These are phyloP conservation scores for Nicotiana rustica DNA, from an alignment of 305 asterid species.

Conservation along the genomic window DNA sequence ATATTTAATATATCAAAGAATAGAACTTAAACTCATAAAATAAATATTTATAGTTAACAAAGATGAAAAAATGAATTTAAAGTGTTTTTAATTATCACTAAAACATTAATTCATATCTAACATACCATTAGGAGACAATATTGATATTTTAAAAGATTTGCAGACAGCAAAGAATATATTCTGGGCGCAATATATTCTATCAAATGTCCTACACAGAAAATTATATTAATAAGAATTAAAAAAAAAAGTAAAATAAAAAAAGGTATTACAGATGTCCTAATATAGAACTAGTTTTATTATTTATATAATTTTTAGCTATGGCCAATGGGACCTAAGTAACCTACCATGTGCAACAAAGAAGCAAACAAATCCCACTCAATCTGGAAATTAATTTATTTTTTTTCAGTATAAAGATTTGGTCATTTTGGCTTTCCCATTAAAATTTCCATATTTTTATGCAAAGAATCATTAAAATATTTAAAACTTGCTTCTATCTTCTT, in stretches of 20 bases:
- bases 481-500: neutral
- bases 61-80: neutral
- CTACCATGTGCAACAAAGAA: constrained; percentile 26
- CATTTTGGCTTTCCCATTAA: neutral
- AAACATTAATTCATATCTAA: neutral
- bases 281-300: neutral
- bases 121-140: constrained; percentile 7
- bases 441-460: neutral
- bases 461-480: neutral
- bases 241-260: neutral
- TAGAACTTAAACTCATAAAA: neutral
- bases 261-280: neutral
- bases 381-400: constrained; percentile 16
- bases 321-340: constrained; percentile 31
- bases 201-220: neutral
- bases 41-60: neutral
- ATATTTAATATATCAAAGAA: neutral
- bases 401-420: neutral
- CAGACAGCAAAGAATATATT: constrained; percentile 23
- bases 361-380: constrained; percentile 42
- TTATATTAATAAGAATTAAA: neutral
- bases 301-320: neutral
- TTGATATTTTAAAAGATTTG: constrained; percentile 20
- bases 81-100: neutral
- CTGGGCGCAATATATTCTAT: constrained; percentile 10